Conservation (phyloP, 1,139 yeast genomes). For the Taiozyma sp. region DNA sequence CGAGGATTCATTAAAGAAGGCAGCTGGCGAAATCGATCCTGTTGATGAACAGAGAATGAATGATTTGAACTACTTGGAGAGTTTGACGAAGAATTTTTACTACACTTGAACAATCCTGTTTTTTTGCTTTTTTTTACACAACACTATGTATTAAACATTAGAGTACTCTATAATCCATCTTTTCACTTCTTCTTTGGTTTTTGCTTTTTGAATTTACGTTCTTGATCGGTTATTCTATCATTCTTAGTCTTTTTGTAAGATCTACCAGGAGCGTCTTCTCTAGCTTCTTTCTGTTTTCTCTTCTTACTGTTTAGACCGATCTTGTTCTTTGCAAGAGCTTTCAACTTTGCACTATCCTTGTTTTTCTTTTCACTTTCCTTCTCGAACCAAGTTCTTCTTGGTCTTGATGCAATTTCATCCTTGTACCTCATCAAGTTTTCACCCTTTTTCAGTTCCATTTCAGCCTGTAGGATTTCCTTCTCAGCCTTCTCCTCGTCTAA, state of each 20-base stretch:
- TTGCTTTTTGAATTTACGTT: slow-evolving; percentile 33
- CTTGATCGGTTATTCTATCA: slow-evolving; percentile 50
- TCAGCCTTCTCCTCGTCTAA: slow-evolving; percentile 84
- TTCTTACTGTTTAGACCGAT: slow-evolving; percentile 44
- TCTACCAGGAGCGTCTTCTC: slow-evolving; percentile 37
- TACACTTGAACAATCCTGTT: slow-evolving; percentile 26
- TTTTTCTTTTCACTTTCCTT: slow-evolving; percentile 62
- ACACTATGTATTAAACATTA: neutral
- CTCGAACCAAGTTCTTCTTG: slow-evolving; percentile 97
- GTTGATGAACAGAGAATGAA: slow-evolving; percentile 34
- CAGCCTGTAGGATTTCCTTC: slow-evolving; percentile 81
- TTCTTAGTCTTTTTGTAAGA: slow-evolving; percentile 65
- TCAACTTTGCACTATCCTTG: slow-evolving; percentile 20
- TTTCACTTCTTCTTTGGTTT: slow-evolving; percentile 24
- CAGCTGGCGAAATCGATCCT: slow-evolving; percentile 14
- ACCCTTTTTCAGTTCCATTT: slow-evolving; percentile 84
- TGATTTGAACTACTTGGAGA: slow-evolving; percentile 37
- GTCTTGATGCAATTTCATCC: slow-evolving; percentile 81
- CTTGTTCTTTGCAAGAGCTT: slow-evolving; percentile 35
- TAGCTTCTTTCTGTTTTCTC: slow-evolving; percentile 54
- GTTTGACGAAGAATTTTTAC: slow-evolving; percentile 37
- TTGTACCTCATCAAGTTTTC: slow-evolving; percentile 75
- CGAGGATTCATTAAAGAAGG: slow-evolving; percentile 16
- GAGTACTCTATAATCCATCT: neutral
- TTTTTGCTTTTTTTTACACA: neutral